A percentile compares a stretch with the other conserved stretches of the same genome.
These are phyloP conservation scores for Plasmopara halstedii DNA, from an alignment of 352 stramenopile genomes.

Conservation along the genomic window DNA sequence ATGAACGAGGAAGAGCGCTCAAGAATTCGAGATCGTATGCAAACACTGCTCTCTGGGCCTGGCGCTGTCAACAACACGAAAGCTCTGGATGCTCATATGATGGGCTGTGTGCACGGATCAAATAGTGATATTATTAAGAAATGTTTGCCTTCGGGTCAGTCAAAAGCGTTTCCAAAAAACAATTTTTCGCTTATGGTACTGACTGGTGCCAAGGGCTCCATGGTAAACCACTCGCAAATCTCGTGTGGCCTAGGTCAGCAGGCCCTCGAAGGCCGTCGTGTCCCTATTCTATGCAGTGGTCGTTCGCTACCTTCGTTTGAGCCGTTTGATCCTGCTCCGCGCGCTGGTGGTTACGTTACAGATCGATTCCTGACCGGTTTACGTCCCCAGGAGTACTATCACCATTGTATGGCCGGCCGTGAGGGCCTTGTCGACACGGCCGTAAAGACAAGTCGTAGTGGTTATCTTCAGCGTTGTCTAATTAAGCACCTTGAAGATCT, in stretches of 20 bases:
- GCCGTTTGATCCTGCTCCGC: constrained; percentile 95
- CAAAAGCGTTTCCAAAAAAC: constrained; percentile 97
- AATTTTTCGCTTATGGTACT: constrained; percentile 99
- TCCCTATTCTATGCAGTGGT: constrained; percentile 96
- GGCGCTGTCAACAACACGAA: constrained; percentile 70
- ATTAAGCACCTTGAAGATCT: constrained; percentile 98
- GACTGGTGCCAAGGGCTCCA: constrained; percentile 98
- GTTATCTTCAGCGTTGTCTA: constrained; percentile 99
- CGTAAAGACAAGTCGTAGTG: constrained; percentile 99
- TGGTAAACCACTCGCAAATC: constrained; percentile 99
- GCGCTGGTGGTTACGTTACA: constrained; percentile 98
- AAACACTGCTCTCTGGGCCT: constrained; percentile 53
- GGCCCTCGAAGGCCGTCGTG: constrained; percentile 96
- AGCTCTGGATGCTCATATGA: constrained; percentile 85
- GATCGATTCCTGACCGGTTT: constrained; percentile 99
- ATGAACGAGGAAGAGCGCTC: constrained; percentile 79
- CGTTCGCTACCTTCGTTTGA: constrained; percentile 98
- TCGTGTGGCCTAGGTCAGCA: constrained; percentile 99
- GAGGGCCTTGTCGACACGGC: constrained; percentile 98
- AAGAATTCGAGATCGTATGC: constrained; percentile 72
- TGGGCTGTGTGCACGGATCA: constrained; percentile 82
- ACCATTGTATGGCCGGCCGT: constrained; percentile 99
- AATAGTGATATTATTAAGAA: constrained; percentile 99
- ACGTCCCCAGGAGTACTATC: constrained; percentile 98
- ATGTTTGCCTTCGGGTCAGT: constrained; percentile 96